These are phyloP conservation scores for Hymenoscyphus linearis DNA, from an alignment of 2,329 filamentous ascomycete genomes.

Conservation along the genomic window DNA sequence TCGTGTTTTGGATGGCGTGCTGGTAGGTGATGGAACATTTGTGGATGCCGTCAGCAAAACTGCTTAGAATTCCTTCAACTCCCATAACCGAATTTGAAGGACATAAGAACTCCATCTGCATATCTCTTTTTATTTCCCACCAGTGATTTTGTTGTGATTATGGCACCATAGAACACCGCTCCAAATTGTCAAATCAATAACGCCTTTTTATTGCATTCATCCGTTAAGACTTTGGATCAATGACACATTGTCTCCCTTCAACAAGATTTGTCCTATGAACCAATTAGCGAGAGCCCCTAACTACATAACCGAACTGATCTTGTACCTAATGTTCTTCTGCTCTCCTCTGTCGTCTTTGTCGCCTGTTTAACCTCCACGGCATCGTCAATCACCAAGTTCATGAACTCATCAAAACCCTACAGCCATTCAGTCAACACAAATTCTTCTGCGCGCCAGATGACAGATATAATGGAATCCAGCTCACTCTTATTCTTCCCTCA, in stretches of 20 bases:
- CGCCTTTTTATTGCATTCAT: slow-evolving; percentile 24
- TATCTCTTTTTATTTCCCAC: slow-evolving; percentile 7
- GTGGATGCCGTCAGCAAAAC: slow-evolving; percentile 32
- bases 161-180: neutral
- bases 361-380: slow-evolving; percentile 85
- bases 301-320: slow-evolving; percentile 30
- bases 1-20: slow-evolving; percentile 71
- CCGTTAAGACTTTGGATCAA: slow-evolving; percentile 47
- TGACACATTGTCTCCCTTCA: slow-evolving; percentile 64
- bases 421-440: slow-evolving; percentile 16
- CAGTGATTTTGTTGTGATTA: slow-evolving; percentile 17
- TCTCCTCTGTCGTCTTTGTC: slow-evolving; percentile 76
- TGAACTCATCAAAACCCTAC: slow-evolving; percentile 97
- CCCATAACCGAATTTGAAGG: slow-evolving; percentile 11
- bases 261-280: slow-evolving; percentile 53
- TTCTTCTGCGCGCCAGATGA: neutral
- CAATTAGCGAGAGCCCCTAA: slow-evolving; percentile 18
- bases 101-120: slow-evolving; percentile 13
- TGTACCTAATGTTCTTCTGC: slow-evolving; percentile 71
- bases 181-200: slow-evolving; percentile 20
- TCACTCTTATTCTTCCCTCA: slow-evolving; percentile 89
- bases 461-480: slow-evolving; percentile 28
- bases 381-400: slow-evolving; percentile 96
- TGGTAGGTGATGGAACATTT: slow-evolving; percentile 65
- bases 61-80: slow-evolving; percentile 7